A percentile compares a stretch with the other conserved stretches of the same genome.
Conservation (phyloP, 768 basidiomycete species). For the Calocera cornea region DNA sequence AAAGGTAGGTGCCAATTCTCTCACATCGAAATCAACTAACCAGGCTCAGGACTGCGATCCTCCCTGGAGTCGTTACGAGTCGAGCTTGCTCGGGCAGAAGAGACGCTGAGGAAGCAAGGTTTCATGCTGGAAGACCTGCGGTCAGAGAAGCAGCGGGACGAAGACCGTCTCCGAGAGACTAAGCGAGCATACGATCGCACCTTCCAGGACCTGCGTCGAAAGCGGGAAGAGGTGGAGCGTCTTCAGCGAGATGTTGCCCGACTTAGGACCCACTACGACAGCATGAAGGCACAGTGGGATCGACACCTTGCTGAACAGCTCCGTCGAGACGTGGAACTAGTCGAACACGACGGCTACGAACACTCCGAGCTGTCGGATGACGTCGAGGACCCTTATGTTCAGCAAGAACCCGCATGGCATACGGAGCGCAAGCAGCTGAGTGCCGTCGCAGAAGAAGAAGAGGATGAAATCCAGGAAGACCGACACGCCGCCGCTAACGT, state of each 20-base stretch:
- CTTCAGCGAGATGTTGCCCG: constrained; percentile 2
- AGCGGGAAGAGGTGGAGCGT: neutral
- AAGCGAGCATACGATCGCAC: neutral
- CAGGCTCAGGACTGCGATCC: neutral
- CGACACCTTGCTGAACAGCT: neutral
- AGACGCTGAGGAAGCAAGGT: neutral
- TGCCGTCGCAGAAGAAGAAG: neutral
- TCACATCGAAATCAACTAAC: neutral
- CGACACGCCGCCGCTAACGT: neutral
- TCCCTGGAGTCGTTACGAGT: neutral
- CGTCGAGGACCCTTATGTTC: neutral
- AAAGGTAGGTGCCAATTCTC: neutral
- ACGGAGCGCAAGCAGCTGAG: neutral
- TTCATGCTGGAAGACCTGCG: neutral
- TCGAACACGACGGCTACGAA: neutral
- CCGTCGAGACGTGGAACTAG: neutral
- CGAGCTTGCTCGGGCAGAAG: neutral
- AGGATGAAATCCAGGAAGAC: neutral
- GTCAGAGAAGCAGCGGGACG: neutral
- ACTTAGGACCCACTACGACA: neutral
- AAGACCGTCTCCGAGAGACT: neutral
- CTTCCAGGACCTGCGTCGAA: neutral
- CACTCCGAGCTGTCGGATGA: neutral
- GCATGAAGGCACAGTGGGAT: neutral
- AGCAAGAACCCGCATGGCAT: neutral